Evolutionary conservation across 139 green algal genomes (phyloP), one percentile per base, ranked within the genome.

Genomic region (Microglena sp.): DNA sequence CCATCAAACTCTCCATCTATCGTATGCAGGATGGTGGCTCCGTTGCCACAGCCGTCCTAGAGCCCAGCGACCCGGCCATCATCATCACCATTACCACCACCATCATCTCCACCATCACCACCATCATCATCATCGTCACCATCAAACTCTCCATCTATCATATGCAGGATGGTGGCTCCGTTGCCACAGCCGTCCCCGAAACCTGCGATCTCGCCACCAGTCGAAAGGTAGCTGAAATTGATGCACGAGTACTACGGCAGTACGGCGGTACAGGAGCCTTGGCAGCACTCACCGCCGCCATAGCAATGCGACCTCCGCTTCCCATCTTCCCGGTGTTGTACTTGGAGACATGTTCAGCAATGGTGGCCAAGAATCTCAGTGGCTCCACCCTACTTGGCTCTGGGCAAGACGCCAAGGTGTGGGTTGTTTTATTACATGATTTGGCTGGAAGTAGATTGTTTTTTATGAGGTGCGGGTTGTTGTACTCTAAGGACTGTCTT

Each of bases 371-470:
- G 33, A 33, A 59, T n/a, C 28, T 57, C 62, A 68, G 43, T 45
- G 55, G 44, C 15, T 29, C 45, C 1, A 67, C 35, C 22, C 36
- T 75, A 28, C 43, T 77, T n/a, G 68, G 68, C 4, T 66, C 59
- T 8, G 65, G 62, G 5, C 40, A 69, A 36, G 72, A 78, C 45
- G 77, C 72, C 40, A 83, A 80, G 26, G 58, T 45, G n/a, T n/a
- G n/a, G n/a, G n/a, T n/a, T n/a, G n/a, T n/a, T n/a, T n/a, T n/a
- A n/a, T n/a, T n/a, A n/a, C n/a, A n/a, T n/a, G n/a, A n/a, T n/a
- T n/a, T n/a, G n/a, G n/a, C n/a, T n/a, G n/a, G n/a, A n/a, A n/a
- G n/a, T n/a, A n/a, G n/a, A n/a, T n/a, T n/a, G n/a, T n/a, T n/a
- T n/a, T n/a, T n/a, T n/a, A n/a, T n/a, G n/a, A n/a, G n/a, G n/a